Evolutionary conservation across 208 protist species (phyloP), one percentile per base, ranked within the genome.

Genomic region (Trypanosoma lewisi): DNA sequence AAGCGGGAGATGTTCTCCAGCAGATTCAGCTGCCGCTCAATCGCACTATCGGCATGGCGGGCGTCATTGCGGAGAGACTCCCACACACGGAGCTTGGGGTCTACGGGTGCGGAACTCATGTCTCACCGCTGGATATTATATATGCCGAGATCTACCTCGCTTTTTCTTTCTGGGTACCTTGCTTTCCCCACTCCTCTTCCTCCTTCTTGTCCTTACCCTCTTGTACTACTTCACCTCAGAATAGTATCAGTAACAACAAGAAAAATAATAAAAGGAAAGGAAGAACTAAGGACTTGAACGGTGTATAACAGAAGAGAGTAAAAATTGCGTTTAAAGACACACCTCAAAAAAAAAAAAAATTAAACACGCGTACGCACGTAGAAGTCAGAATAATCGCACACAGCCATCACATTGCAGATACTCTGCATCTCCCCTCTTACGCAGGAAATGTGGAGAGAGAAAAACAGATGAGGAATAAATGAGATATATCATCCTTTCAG

Each of bases 61-160:
- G 77, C 87, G 56, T 94, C 83, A 23, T 70, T 75, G 17, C 87
- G 83, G 51, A 89, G 73, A 0, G 75, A 72, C 39, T 90, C 81
- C 83, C 83, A 90, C 23, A 76, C 39, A 23, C 64, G 67, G 36
- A 57, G 45, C 4, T 68, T 79, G 21, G 44, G 63, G 2, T 79
- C 77, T 73, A 83, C 79, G 16, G 36, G 30, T 47, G 42, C 23
- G 7, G 42, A 21, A 21, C 17, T 23, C 1, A 19, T 12, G 31
- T 50, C n/a, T 23, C 0, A 28, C 9, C 25, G 31, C n/a, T 7
- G 14, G 27, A 0, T 28, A 51, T 7, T 44, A 39, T 17, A 25
- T 44, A 7, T 67, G 23, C 44, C 19, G n/a, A 19, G 9, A 3
- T 52, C n/a, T 59, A 39, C 25, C 8, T 58, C 23, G 11, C 37